A percentile compares a stretch with the other conserved stretches of the same genome.
Conservation (phyloP, 2,329 filamentous ascomycete genomes). For the Fusarium robinianum region DNA sequence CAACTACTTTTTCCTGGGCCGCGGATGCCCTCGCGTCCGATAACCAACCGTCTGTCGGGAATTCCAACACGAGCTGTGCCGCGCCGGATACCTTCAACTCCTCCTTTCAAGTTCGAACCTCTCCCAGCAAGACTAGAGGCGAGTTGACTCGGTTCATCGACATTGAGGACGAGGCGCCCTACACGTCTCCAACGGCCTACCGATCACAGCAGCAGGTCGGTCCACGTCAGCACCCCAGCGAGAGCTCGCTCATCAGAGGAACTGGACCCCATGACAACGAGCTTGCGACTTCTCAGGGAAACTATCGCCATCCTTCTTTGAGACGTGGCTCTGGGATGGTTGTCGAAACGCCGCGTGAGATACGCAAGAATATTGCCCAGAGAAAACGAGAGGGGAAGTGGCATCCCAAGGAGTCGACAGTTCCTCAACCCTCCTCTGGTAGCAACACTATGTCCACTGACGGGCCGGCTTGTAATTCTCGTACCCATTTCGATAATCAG, state of each 20-base stretch:
- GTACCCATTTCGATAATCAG: background rate
- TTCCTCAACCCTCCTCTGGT: rapidly evolving
- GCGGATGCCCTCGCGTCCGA: too few relatives aligned
- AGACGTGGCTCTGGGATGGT: slow-evolving; percentile 11
- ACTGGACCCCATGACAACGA: slow-evolving; percentile 18
- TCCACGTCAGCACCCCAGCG: background rate
- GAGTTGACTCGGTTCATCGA: background rate
- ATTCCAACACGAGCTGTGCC: too few relatives aligned
- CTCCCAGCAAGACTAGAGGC: too few relatives aligned
- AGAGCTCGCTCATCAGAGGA: background rate
- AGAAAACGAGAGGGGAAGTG: background rate
- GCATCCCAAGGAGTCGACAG: background rate
- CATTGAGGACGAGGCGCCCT: background rate
- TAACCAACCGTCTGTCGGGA: too few relatives aligned
- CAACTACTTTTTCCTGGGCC: too few relatives aligned
- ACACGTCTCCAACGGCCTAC: background rate
- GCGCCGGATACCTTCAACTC: too few relatives aligned
- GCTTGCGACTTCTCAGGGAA: background rate
- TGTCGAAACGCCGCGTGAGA: slow-evolving; percentile 1
- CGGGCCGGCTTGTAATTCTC: background rate
- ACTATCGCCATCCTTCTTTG: slow-evolving; percentile 13
- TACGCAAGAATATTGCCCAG: background rate
- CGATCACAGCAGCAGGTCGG: background rate
- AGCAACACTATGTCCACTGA: too few relatives aligned
- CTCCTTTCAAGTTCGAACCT: too few relatives aligned